Conservation (phyloP, 495 filamentous ascomycete genomes). For the Lasiosphaeria ovina region DNA sequence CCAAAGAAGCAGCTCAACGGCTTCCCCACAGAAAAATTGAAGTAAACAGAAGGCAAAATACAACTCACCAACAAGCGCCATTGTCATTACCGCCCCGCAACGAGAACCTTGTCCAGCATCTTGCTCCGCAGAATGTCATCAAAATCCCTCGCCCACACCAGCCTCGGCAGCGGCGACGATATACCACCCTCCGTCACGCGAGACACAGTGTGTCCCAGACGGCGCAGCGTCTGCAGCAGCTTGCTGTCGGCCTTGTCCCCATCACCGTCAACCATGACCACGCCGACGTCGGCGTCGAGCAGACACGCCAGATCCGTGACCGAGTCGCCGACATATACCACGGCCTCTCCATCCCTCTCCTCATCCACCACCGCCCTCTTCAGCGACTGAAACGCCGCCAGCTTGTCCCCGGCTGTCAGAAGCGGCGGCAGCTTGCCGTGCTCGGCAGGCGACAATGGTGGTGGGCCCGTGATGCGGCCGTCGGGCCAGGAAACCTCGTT, state of each 20-base stretch:
- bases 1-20: not conserved
- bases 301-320: conserved; percentile 38
- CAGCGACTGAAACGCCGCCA: conserved; percentile 8
- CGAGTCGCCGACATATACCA: conserved; percentile 37
- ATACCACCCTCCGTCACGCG: conserved; percentile 23
- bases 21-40: not conserved
- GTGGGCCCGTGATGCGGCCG: conserved; percentile 14
- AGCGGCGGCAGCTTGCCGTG: not conserved
- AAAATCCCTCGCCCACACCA: conserved; percentile 34
- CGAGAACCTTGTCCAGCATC: conserved; percentile 12
- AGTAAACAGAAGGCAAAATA: not conserved
- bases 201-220: conserved; percentile 37
- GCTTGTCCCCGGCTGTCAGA: not conserved
- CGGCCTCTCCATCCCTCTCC: conserved; percentile 1
- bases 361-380: not conserved
- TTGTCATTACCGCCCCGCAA: not conserved
- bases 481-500: conserved; percentile 33
- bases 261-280: conserved; percentile 39
- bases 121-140: conserved; percentile 22
- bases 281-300: conserved; percentile 32
- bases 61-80: not conserved
- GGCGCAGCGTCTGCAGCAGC: conserved; percentile 33
- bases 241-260: conserved; percentile 23
- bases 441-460: too few relatives aligned
- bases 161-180: not conserved